phyloP scores from a whole-genome alignment of 306 rosid species.

The Quercus glauca region DNA sequence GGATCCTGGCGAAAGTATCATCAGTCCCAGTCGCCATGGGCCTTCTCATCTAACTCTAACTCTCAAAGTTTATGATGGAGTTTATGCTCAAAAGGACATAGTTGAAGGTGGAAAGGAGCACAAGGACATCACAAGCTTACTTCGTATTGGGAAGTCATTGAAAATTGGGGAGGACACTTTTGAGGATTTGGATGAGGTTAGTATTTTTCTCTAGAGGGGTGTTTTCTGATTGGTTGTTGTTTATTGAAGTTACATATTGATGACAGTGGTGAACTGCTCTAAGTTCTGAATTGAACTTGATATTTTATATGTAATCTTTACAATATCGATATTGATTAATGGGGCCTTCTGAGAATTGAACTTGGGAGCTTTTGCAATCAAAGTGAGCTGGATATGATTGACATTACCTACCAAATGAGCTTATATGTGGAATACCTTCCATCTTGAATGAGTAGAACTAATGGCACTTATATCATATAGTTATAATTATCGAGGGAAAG shows the following conservation, averaged over 20 bases:
- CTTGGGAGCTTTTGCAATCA: neutral
- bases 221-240: neutral
- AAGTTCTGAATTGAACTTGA: neutral
- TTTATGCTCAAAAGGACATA: slow-evolving; percentile 96
- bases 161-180: slow-evolving; percentile 98
- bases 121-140: slow-evolving; percentile 91
- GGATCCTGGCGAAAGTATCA: slow-evolving; percentile 95
- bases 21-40: slow-evolving; percentile 95
- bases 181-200: slow-evolving; percentile 97
- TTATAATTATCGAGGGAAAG: neutral
- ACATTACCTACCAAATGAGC: neutral
- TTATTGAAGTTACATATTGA: neutral
- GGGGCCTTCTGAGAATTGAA: neutral
- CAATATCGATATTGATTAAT: neutral
- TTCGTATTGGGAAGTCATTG: slow-evolving; percentile 91
- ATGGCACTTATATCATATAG: neutral
- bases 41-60: slow-evolving; percentile 88
- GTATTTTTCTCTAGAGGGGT: slow-evolving; percentile 8
- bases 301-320: neutral
- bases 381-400: neutral
- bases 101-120: slow-evolving; percentile 98
- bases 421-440: neutral
- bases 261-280: neutral
- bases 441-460: neutral
- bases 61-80: slow-evolving; percentile 89